These are phyloP conservation scores for Russula griseocarnosa DNA, from an alignment of 768 basidiomycete species.

Conservation along the genomic window DNA sequence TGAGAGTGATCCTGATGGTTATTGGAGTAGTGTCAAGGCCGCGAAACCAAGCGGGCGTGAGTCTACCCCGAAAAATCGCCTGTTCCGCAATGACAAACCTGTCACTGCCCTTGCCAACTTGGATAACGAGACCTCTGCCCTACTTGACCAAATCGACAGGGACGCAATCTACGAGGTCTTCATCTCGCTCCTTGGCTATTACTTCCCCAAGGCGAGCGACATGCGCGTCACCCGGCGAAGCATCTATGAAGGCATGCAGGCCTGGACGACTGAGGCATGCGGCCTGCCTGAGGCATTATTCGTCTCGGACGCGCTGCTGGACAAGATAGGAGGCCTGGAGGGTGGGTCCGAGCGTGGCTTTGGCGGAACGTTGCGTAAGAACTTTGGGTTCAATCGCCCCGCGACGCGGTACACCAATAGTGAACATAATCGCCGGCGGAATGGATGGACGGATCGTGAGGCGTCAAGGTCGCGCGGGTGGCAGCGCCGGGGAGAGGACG, in stretches of 20 bases:
- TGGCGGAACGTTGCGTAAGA: not conserved
- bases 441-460: constrained; percentile 7
- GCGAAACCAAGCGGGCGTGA: not conserved
- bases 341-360: not conserved
- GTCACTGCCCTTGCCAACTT: constrained; percentile 15
- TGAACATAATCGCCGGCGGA: constrained; percentile 16
- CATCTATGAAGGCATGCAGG: constrained; percentile 21
- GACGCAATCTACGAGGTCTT: constrained; percentile 24
- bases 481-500: not conserved
- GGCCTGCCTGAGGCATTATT: constrained; percentile 18
- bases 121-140: constrained; percentile 25
- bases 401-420: constrained; percentile 11
- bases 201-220: constrained; percentile 10
- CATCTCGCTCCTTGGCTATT: constrained; percentile 26
- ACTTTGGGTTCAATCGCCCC: constrained; percentile 9
- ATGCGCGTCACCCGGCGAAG: constrained; percentile 15
- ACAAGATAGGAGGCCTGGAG: constrained; percentile 14
- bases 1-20: constrained; percentile 44
- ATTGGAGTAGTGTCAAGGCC: constrained; percentile 30
- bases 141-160: constrained; percentile 20
- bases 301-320: constrained; percentile 21
- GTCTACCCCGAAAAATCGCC: not conserved
- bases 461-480: not conserved
- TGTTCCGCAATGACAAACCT: constrained; percentile 6
- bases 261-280: constrained; percentile 26